phyloP scores from a whole-genome alignment of 495 filamentous ascomycete genomes.

The Thermothielavioides terrestris region DNA sequence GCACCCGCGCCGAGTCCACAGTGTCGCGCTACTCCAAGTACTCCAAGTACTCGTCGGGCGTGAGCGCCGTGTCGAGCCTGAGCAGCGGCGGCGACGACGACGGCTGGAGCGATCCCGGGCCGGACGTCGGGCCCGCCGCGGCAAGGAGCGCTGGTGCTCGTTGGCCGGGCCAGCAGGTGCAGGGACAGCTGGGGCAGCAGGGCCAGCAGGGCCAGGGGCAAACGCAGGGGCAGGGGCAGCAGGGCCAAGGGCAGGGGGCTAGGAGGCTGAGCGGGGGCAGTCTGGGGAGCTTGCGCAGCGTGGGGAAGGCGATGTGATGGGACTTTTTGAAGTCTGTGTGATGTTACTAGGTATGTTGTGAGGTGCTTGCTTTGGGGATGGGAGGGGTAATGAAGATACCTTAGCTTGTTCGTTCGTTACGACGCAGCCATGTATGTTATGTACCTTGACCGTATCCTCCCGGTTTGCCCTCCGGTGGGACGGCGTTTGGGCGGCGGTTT shows the following conservation, averaged over 20 bases:
- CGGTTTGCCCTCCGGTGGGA: not conserved
- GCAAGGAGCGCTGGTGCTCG: not conserved
- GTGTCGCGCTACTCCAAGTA: conserved; percentile 15
- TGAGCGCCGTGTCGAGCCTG: conserved; percentile 22
- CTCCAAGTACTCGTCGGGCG: conserved; percentile 31
- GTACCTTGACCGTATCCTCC: not conserved
- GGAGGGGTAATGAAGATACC: too few species aligned
- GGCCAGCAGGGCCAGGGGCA: not conserved
- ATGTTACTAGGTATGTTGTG: not conserved
- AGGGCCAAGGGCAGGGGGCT: not conserved
- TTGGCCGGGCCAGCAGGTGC: not conserved
- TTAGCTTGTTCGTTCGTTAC: too few species aligned
- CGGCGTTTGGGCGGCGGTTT: not conserved
- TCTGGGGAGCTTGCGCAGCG: conserved; percentile 17
- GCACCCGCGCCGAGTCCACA: conserved; percentile 29
- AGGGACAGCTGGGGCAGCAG: not conserved
- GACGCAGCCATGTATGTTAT: too few species aligned
- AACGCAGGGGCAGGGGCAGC: not conserved
- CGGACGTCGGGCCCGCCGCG: conserved; percentile 39
- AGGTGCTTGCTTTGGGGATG: too few species aligned
- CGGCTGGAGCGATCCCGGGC: conserved; percentile 46
- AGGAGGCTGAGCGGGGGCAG: conserved; percentile 18
- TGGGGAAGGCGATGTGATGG: conserved; percentile 35
- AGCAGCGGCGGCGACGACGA: conserved; percentile 23
- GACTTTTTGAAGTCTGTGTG: not conserved